phyloP scores from a whole-genome alignment of 2,329 filamentous ascomycete species.

The Chalara sp. region DNA sequence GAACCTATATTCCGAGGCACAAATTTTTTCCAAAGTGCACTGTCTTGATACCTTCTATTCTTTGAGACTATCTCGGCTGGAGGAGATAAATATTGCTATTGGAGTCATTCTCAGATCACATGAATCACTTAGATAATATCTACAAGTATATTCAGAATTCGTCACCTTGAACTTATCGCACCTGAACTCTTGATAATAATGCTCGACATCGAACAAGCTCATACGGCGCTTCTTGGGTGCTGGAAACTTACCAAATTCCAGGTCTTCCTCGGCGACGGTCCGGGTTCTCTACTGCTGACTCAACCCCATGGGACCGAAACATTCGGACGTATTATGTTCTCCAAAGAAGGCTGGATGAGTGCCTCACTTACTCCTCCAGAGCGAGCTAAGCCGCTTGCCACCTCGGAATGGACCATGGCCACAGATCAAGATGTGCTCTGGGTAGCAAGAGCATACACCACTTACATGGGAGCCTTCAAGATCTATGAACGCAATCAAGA shows the following conservation, averaged over 20 bases:
- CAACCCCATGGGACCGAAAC: background rate
- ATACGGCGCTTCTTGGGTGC: constrained; percentile 17
- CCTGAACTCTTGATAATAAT: background rate
- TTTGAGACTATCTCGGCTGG: too few relatives aligned
- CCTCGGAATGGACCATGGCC: background rate
- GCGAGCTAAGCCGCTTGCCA: background rate
- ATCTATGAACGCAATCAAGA: background rate
- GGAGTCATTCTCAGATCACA: too few relatives aligned
- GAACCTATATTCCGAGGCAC: too few relatives aligned
- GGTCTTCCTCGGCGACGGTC: background rate
- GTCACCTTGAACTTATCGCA: too few relatives aligned
- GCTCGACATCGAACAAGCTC: background rate
- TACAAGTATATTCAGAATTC: too few relatives aligned
- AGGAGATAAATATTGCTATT: too few relatives aligned
- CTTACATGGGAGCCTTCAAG: background rate
- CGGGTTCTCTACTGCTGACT: background rate
- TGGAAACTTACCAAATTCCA: constrained; percentile 40
- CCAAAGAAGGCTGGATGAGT: background rate
- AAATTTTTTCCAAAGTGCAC: too few relatives aligned
- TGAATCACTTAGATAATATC: too few relatives aligned
- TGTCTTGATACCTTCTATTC: too few relatives aligned
- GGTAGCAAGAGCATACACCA: background rate
- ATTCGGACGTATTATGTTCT: background rate
- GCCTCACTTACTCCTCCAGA: background rate
- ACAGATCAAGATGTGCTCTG: background rate